These are phyloP conservation scores for Exophiala bonariae DNA, from an alignment of 2,329 filamentous ascomycete genomes.

Conservation along the genomic window DNA sequence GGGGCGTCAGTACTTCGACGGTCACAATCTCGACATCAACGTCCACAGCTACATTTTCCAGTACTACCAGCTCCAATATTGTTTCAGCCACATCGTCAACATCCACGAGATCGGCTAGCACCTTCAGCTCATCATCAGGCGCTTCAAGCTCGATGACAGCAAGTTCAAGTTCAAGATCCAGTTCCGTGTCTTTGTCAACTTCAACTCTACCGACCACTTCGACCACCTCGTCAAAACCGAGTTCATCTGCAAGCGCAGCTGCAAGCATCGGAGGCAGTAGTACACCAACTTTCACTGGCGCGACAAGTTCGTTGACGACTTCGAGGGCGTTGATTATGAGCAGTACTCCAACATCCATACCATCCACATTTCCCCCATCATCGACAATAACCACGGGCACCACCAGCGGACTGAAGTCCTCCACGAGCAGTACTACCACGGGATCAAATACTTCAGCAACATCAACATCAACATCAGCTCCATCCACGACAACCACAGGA, in stretches of 20 bases:
- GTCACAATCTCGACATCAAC: not conserved
- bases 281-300: not conserved
- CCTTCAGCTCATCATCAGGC: not conserved
- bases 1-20: no score
- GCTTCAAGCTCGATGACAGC: not conserved
- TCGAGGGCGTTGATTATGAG: not conserved
- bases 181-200: not conserved
- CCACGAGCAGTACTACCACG: not conserved
- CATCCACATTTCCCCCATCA: not conserved
- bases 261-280: not conserved
- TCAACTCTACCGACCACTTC: not conserved
- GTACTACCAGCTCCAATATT: not conserved
- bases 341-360: not conserved
- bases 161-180: not conserved
- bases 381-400: not conserved
- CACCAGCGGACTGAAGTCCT: no score
- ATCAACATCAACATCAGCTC: not conserved
- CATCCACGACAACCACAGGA: not conserved
- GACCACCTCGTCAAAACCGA: not conserved
- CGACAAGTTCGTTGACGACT: not conserved
- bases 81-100: slow-evolving; percentile 1
- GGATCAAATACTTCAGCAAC: not conserved
- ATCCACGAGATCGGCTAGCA: not conserved
- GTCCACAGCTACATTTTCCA: not conserved
- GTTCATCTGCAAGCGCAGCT: not conserved